These are phyloP conservation scores for Hsuehochloa calcarea DNA, from an alignment of 176 grass and related monocot species.

Conservation along the genomic window DNA sequence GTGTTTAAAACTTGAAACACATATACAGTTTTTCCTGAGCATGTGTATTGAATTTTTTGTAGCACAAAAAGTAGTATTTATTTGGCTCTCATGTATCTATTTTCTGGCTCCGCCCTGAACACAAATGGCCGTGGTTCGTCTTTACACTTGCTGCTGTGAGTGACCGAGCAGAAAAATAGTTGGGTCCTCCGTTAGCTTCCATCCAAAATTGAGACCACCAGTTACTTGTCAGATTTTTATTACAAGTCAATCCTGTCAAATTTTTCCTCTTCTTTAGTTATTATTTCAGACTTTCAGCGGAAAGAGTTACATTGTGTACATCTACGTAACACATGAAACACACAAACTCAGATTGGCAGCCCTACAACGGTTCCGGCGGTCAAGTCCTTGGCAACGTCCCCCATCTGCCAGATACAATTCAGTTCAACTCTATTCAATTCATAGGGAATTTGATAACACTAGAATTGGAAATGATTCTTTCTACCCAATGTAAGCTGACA, in stretches of 20 bases:
- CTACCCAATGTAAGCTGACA: not conserved
- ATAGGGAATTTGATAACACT: not conserved
- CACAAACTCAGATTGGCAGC: constrained; percentile 54
- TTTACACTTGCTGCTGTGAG: not conserved
- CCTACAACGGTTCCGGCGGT: constrained; percentile 64
- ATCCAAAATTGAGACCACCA: not conserved
- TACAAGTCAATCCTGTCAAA: not conserved
- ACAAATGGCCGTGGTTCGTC: not conserved
- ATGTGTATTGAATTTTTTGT: too few relatives aligned
- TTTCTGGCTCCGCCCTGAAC: too few relatives aligned
- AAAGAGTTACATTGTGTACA: not conserved
- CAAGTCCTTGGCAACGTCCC: constrained; percentile 76
- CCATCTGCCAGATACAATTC: constrained; percentile 48
- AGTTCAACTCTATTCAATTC: not conserved
- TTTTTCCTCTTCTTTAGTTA: not conserved
- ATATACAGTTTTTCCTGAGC: too few relatives aligned
- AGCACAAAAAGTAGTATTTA: too few relatives aligned
- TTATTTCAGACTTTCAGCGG: not conserved
- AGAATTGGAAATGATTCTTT: not conserved
- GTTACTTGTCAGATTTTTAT: not conserved
- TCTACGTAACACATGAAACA: too few relatives aligned
- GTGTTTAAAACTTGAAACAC: too few relatives aligned
- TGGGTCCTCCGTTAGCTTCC: not conserved
- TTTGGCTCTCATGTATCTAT: too few relatives aligned
- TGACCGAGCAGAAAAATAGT: not conserved